These are phyloP conservation scores for Amaranthus cruentus DNA, from an alignment of 148 eudicot species.

Conservation along the genomic window DNA sequence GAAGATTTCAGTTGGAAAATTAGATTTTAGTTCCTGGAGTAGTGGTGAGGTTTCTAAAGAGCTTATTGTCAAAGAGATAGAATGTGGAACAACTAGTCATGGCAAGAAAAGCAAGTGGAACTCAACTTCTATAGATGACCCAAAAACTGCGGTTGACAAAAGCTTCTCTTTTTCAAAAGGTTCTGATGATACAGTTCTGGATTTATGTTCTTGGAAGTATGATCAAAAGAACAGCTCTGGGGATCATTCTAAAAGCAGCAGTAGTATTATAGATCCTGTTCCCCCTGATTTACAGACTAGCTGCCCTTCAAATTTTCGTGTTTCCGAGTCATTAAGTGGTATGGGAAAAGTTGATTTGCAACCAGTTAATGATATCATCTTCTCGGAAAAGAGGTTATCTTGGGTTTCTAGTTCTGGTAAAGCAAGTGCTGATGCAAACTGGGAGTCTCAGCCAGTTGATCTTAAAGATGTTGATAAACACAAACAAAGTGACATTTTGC, in stretches of 20 bases:
- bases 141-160: conserved; percentile 36
- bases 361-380: conserved; percentile 43
- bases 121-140: conserved; percentile 26
- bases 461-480: conserved; percentile 40
- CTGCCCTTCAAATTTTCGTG: conserved; percentile 30
- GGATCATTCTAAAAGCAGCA: conserved; percentile 36
- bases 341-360: conserved; percentile 26
- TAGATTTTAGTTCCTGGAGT: conserved; percentile 36
- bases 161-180: conserved; percentile 41
- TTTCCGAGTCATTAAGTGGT: conserved; percentile 30
- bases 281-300: conserved; percentile 32
- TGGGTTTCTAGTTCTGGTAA: conserved; percentile 57
- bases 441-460: conserved; percentile 35
- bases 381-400: conserved; percentile 36
- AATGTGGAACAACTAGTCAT: conserved; percentile 48
- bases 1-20: conserved; percentile 25
- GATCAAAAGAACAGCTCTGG: conserved; percentile 42
- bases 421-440: conserved; percentile 28
- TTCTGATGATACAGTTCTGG: conserved; percentile 61
- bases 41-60: conserved; percentile 50
- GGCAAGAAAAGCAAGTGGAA: conserved; percentile 55
- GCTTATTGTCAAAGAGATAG: conserved; percentile 89
- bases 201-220: conserved; percentile 59
- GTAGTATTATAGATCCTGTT: conserved; percentile 17
- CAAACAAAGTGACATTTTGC: conserved; percentile 21